phyloP scores from a whole-genome alignment of 257 asterid species.

The Solanum ahanhuiri region DNA sequence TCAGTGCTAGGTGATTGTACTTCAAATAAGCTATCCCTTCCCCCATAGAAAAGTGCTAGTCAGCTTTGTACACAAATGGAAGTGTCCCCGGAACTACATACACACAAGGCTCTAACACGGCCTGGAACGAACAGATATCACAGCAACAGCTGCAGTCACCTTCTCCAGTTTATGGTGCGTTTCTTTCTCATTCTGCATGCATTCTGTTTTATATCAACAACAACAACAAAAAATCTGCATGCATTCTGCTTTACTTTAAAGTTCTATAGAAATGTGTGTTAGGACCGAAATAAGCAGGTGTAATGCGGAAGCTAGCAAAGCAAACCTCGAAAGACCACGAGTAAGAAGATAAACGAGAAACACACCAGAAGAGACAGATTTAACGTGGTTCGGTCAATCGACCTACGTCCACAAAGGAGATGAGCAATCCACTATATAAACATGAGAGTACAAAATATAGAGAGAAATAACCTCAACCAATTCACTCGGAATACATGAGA shows the following conservation, averaged over 20 bases:
- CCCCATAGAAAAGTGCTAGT: not conserved
- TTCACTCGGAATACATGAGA: no score
- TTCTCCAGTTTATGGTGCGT: slow-evolving; percentile 62
- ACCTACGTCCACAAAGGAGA: no score
- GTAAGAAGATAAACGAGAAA: no score
- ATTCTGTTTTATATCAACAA: not conserved
- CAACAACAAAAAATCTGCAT: not conserved
- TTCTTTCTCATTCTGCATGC: not conserved
- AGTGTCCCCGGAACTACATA: not conserved
- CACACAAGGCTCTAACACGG: slow-evolving; percentile 41
- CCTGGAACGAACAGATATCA: slow-evolving; percentile 55
- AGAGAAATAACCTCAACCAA: no score
- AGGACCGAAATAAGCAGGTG: no score
- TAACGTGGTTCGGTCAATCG: no score
- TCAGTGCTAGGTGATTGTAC: not conserved
- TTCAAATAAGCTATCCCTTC: not conserved
- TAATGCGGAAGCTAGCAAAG: no score
- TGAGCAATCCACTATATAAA: no score
- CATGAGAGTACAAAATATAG: no score
- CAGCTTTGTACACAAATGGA: no score
- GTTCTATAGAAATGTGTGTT: not conserved
- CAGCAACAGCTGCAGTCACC: slow-evolving; percentile 75
- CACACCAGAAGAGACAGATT: no score
- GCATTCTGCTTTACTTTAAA: not conserved
- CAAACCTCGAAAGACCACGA: no score